Conservation (phyloP, 2,329 filamentous ascomycete species). For the Cytospora mali region DNA sequence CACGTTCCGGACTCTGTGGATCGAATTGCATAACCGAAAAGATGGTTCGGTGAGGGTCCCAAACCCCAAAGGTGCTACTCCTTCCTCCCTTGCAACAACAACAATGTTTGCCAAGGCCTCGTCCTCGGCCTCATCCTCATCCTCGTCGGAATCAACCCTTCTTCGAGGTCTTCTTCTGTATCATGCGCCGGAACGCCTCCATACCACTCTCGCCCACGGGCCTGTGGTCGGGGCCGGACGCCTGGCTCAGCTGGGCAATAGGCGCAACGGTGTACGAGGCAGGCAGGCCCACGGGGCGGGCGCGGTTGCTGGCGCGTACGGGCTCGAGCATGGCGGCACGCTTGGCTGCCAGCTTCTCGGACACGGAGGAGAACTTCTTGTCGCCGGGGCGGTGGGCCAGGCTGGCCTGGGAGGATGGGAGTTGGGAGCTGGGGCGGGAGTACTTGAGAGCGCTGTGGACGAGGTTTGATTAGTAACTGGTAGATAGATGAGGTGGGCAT, state of each 20-base stretch:
- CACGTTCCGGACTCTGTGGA: too few species aligned
- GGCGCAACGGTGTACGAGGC: conserved; percentile 63
- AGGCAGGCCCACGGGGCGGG: conserved; percentile 56
- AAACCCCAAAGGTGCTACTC: too few species aligned
- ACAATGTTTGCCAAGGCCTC: too few species aligned
- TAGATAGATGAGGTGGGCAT: neutral
- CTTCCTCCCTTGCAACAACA: too few species aligned
- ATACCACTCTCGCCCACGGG: conserved; percentile 65
- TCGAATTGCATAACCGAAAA: too few species aligned
- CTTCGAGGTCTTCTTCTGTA: conserved; percentile 62
- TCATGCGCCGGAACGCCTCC: conserved; percentile 68
- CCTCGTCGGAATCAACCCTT: neutral
- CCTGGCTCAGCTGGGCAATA: conserved; percentile 59
- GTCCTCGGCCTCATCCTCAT: too few species aligned
- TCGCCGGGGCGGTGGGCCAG: conserved; percentile 52
- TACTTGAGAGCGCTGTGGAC: conserved; percentile 48
- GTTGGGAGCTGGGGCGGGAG: conserved; percentile 41
- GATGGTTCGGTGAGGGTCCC: too few species aligned
- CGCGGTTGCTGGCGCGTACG: conserved; percentile 56
- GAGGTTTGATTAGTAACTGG: conserved; percentile 28
- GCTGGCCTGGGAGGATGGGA: conserved; percentile 42
- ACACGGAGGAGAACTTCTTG: conserved; percentile 31
- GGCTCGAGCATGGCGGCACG: conserved; percentile 50
- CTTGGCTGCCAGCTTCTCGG: conserved; percentile 35
- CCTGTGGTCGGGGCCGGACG: conserved; percentile 57